Evolutionary conservation across 257 asterid species (phyloP), one percentile per base, ranked within the genome.

Genomic region (Anisodus acutangulus): DNA sequence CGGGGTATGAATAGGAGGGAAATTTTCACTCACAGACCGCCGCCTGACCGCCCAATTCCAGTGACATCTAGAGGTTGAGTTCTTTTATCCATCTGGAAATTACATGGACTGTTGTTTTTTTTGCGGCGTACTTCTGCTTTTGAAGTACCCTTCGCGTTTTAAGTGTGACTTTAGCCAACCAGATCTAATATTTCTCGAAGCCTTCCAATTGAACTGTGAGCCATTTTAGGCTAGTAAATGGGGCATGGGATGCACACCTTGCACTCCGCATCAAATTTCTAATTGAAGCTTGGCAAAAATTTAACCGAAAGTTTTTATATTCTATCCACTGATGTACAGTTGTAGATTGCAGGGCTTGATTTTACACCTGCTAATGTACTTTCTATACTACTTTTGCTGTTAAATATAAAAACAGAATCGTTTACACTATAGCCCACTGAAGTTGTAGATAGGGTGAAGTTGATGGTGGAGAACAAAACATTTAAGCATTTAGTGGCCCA

Each of bases 51-150:
- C 86, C 95, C 95, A 59, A 87, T 92, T 82, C 92, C 95, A 69
- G 93, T 92, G 71, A 86, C 92, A 45, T 89, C 88, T 87, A 92
- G 98, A 92, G 98, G 98, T 95, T 76, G 55, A 86, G 41, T 39
- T 43, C 86, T 87, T 63, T 15, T 76, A 81, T 78, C 68, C 62
- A 19, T 47, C 31, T 53, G 82, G 51, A 54, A 53, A 53, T 16
- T 37, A 15, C 45, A 76, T 53, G 41, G 51, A 15, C 49, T 8
- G 22, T 78, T 78, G 5, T 9, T 3, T 31, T 78, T 49, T 53
- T 78, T 53, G 16, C 64, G 12, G 12, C 31, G 49, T 54, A 4
- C 64, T 78, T 51, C 16, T 53, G 64, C 13, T 26, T 12, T 16
- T 26, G 49, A 13, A 53, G 49, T 26, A 78, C 31, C 31, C 66